These are phyloP conservation scores for Mycena alexandri DNA, from an alignment of 768 basidiomycete genomes.

Conservation along the genomic window DNA sequence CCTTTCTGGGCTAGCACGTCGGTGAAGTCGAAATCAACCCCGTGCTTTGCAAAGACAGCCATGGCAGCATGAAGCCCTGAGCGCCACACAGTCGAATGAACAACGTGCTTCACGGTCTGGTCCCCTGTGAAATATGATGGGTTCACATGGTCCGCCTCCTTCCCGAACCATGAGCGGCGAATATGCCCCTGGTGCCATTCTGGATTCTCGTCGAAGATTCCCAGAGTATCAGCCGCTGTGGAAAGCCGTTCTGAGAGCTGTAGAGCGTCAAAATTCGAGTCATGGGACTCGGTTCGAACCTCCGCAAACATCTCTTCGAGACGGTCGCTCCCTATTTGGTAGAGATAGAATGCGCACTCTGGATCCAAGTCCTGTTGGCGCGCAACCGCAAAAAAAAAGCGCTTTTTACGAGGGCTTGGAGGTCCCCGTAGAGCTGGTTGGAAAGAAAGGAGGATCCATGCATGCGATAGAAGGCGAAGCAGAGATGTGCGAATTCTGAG, in stretches of 20 bases:
- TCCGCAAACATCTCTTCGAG: slow-evolving; percentile 15
- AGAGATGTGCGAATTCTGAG: slow-evolving; percentile 8
- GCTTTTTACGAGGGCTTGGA: slow-evolving; percentile 11
- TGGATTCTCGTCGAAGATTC: slow-evolving; percentile 1
- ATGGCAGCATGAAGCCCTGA: neutral
- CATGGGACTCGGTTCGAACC: slow-evolving; percentile 21
- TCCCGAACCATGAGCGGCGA: slow-evolving; percentile 11
- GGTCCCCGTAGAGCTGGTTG: slow-evolving; percentile 20
- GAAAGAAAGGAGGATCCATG: slow-evolving; percentile 12
- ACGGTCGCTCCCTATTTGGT: slow-evolving; percentile 8
- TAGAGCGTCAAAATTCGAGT: no score
- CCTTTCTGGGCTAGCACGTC: neutral
- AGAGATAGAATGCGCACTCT: neutral
- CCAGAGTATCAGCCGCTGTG: slow-evolving; percentile 1
- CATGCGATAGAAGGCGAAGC: slow-evolving; percentile 11
- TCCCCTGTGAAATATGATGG: slow-evolving; percentile 5
- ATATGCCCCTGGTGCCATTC: slow-evolving; percentile 23
- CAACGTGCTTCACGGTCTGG: neutral
- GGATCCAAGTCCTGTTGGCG: slow-evolving; percentile 3
- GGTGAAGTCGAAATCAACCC: slow-evolving; percentile 14
- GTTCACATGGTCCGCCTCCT: slow-evolving; percentile 24
- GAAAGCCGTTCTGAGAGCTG: slow-evolving; percentile 17
- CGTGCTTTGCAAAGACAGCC: neutral
- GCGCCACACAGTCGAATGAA: neutral
- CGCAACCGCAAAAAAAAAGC: slow-evolving; percentile 14